These are phyloP conservation scores for Didymella keratinophila DNA, from an alignment of 2,329 filamentous ascomycete genomes.

Conservation along the genomic window DNA sequence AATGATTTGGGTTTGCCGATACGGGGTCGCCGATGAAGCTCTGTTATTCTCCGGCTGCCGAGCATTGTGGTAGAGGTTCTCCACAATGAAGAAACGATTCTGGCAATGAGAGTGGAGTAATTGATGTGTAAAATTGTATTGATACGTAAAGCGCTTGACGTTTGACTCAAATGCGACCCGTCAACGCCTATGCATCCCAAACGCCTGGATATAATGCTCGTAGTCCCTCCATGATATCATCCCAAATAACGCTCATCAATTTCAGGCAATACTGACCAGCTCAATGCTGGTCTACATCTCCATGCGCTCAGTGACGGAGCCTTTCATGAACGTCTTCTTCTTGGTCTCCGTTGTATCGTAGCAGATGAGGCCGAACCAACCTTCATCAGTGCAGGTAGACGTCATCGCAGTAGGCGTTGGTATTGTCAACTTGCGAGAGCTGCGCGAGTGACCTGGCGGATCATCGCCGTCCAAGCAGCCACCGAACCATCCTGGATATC, in stretches of 20 bases:
- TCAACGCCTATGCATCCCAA: neutral
- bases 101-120: neutral
- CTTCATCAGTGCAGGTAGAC: slow-evolving; percentile 38
- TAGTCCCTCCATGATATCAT: neutral
- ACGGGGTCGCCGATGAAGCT: neutral
- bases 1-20: neutral
- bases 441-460: slow-evolving; percentile 46
- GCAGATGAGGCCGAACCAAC: slow-evolving; percentile 44
- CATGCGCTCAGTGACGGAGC: slow-evolving; percentile 31
- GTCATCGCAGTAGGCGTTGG: slow-evolving; percentile 28
- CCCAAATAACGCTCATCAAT: neutral
- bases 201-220: slow-evolving; percentile 23
- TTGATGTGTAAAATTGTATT: neutral
- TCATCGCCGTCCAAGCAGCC: slow-evolving; percentile 59
- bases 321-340: slow-evolving; percentile 14
- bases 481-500: slow-evolving; percentile 58
- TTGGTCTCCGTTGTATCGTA: slow-evolving; percentile 35
- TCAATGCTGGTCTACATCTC: slow-evolving; percentile 31
- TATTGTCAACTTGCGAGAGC: slow-evolving; percentile 37
- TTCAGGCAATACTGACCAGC: neutral
- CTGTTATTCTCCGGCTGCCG: neutral
- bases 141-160: neutral
- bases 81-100: too few species aligned
- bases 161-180: neutral
- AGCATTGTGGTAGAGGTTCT: neutral